Percentiles rank a stretch among this genome's conserved stretches.
These are phyloP conservation scores for Aspergillus baeticus DNA, from an alignment of 495 filamentous ascomycete species.

Conservation along the genomic window DNA sequence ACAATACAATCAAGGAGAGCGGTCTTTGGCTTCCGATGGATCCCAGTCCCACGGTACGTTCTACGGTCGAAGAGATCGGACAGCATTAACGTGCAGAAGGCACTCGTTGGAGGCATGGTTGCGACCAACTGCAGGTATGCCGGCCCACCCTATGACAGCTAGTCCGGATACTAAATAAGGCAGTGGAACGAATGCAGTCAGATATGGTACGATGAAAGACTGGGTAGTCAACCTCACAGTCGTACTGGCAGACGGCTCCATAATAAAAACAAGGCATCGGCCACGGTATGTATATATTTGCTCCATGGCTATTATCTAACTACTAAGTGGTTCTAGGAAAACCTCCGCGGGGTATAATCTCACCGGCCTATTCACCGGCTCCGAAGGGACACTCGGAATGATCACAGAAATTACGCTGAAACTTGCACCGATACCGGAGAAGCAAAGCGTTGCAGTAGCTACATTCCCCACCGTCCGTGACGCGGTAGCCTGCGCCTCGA, in stretches of 20 bases:
- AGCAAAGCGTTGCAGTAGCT: conserved; percentile 71
- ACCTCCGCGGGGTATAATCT: conserved; percentile 80
- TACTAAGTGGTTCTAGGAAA: conserved; percentile 44
- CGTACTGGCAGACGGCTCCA: conserved; percentile 79
- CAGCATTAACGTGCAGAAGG: conserved; percentile 37
- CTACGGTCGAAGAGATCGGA: no score
- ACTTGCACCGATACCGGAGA: conserved; percentile 69
- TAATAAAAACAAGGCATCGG: conserved; percentile 67
- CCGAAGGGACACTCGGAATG: conserved; percentile 80
- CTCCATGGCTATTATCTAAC: not conserved
- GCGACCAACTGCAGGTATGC: conserved; percentile 49
- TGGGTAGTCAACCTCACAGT: conserved; percentile 84
- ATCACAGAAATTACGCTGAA: conserved; percentile 79
- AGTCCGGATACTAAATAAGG: conserved; percentile 67
- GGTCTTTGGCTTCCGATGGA: conserved; percentile 58
- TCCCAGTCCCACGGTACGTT: conserved; percentile 69
- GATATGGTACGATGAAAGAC: conserved; percentile 89
- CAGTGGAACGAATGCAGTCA: conserved; percentile 55
- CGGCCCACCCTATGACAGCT: conserved; percentile 35
- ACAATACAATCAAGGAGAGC: conserved; percentile 4
- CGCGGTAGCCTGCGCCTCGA: conserved; percentile 72
- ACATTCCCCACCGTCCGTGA: conserved; percentile 68
- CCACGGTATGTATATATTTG: conserved; percentile 14
- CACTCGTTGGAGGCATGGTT: conserved; percentile 54
- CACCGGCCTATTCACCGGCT: conserved; percentile 74